Base-by-base conservation (phyloP, 23 red algal species). In the Gracilaria caudata region DNA sequence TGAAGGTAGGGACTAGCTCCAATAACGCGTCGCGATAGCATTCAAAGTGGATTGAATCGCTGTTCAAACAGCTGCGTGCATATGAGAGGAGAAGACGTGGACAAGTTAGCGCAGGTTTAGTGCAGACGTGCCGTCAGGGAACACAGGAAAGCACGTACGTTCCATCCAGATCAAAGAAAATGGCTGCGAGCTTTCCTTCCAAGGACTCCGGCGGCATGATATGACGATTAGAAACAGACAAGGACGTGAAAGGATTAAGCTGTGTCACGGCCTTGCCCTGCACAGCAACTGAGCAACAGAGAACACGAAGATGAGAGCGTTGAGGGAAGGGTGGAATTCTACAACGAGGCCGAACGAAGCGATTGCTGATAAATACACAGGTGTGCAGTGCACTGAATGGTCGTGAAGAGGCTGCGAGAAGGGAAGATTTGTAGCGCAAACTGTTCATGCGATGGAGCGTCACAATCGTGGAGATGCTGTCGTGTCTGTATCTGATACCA, bases 121-220 rank as follows among this genome's bases (percentile, higher is more conserved):
- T 37, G 66, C 33, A 41, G 20, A 57, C n/a, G 17, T 38, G 10
- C 2, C 11, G 36, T 32, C 17, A 23, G 19, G 36, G 36, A 17
- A 0, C 3, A 0, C 6, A 33, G 43, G 32, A 21, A 76, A 81
- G 3, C 41, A 80, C 88, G 65, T 78, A 81, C 88, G 89, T 92
- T 53, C 89, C 89, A 41, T 92, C 89, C 35, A 92, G 49, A 71
- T 92, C 89, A 64, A 92, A 92, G 44, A 92, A 78, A 64, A 83
- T 76, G 40, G 89, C 89, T 47, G 68, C 16, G 29, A 92, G 89
- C 19, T 33, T 77, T 47, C 70, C 20, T 16, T 75, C n/a, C 13
- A 75, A 9, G 0, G 70, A 75, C 70, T 75, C 70, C 0, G 70
- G 70, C 43, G 70, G 39, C 70, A 75, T 45, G 37, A 21, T 47